A percentile compares a stretch with the other conserved stretches of the same genome.
Conservation (phyloP, 2,329 filamentous ascomycete genomes). For the Plectosphaerella sp. region DNA sequence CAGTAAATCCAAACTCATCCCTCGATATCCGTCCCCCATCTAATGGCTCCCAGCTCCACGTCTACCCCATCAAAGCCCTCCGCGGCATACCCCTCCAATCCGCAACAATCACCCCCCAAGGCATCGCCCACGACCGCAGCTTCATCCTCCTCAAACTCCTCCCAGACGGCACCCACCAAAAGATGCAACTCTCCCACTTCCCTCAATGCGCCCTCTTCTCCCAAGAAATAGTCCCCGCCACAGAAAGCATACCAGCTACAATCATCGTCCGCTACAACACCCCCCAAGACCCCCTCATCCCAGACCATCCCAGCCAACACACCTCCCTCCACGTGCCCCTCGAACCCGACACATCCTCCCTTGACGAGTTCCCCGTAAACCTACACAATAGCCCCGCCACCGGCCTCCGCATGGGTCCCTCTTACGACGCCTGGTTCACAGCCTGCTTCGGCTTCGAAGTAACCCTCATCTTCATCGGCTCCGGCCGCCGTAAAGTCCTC, state of each 20-base stretch:
- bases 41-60: too few relatives aligned
- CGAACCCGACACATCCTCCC: slow-evolving; percentile 38
- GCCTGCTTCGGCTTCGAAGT: slow-evolving; percentile 59
- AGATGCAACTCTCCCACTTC: slow-evolving; percentile 55
- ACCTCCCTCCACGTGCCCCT: slow-evolving; percentile 51
- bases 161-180: slow-evolving; percentile 35
- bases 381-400: slow-evolving; percentile 55
- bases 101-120: slow-evolving; percentile 54
- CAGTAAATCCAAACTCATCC: not conserved
- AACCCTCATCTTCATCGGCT: slow-evolving; percentile 60
- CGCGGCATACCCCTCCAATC: slow-evolving; percentile 51
- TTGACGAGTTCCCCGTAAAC: slow-evolving; percentile 46
- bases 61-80: slow-evolving; percentile 73
- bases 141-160: slow-evolving; percentile 66
- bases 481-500: slow-evolving; percentile 54
- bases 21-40: too few relatives aligned
- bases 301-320: slow-evolving; percentile 27
- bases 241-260: slow-evolving; percentile 16
- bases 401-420: slow-evolving; percentile 59
- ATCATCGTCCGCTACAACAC: slow-evolving; percentile 39
- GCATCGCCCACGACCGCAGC: slow-evolving; percentile 60
- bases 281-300: slow-evolving; percentile 33
- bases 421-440: slow-evolving; percentile 63
- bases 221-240: slow-evolving; percentile 42
- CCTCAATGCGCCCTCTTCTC: slow-evolving; percentile 61